Evolutionary conservation across 169 alveolate genomes (phyloP).

Genomic region (Plasmodium relictum): DNA sequence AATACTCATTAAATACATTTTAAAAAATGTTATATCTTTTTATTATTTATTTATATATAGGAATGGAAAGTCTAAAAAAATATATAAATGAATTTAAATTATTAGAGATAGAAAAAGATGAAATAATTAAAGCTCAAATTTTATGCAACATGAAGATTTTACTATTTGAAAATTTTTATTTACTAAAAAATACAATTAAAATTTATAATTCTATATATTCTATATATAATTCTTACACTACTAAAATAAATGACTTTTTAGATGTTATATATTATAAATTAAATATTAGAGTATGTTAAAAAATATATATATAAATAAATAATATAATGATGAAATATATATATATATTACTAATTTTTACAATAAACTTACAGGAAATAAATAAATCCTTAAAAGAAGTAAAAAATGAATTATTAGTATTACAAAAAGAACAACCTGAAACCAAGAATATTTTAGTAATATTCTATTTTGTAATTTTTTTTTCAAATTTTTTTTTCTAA

Average conservation of each 20-base stretch:
- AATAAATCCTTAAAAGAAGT: slow-evolving; percentile 71
- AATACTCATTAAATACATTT: not conserved
- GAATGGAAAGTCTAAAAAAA: slow-evolving; percentile 71
- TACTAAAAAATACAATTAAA: slow-evolving; percentile 67
- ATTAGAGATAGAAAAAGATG: slow-evolving; percentile 68
- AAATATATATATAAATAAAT: not conserved
- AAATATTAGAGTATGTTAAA: slow-evolving; percentile 47
- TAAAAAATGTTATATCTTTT: not conserved
- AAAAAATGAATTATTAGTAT: slow-evolving; percentile 49
- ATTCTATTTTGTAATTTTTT: not conserved
- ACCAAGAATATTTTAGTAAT: slow-evolving; percentile 51
- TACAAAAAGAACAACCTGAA: slow-evolving; percentile 50
- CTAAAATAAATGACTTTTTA: slow-evolving; percentile 65
- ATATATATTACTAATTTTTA: not conserved
- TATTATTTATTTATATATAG: not conserved
- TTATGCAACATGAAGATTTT: slow-evolving; percentile 73
- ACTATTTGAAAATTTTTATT: slow-evolving; percentile 58
- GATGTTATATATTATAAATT: slow-evolving; percentile 70
- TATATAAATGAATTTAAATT: slow-evolving; percentile 61
- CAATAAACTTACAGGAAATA: slow-evolving; percentile 32
- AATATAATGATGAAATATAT: not conserved
- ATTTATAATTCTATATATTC: slow-evolving; percentile 70
- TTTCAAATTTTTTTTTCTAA: not conserved
- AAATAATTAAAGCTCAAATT: slow-evolving; percentile 75
- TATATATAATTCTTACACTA: slow-evolving; percentile 50